Evolutionary conservation across 257 asterid species (phyloP), one percentile per base, ranked within the genome.

Genomic region (Ilex aquifolium): DNA sequence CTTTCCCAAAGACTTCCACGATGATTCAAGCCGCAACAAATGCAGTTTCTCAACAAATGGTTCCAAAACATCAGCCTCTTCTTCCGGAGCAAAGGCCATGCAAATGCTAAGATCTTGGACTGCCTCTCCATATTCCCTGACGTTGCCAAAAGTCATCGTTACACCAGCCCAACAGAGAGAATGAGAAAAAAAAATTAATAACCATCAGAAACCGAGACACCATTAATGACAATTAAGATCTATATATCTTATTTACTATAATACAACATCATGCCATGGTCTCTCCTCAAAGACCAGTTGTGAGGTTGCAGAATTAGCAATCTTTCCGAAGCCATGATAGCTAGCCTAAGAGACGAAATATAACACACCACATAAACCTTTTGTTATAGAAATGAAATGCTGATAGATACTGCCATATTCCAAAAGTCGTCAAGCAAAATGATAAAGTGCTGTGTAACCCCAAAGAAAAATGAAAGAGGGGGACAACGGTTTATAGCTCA

Each of bases 21-120:
- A 83, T 0, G 77, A 64, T 64, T 84, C 95, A 6, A 84, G 83
- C 60, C 79, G 80, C 80, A 91, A 65, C 57, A 91, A 73, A 60
- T 91, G 96, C 69, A 91, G 30, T 62, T 86, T 91, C 78, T 91
- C 96, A 44, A 88, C 87, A 58, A 91, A 91, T 21, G 90, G 87
- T 64, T 86, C 96, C 15, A 91, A 72, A 46, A 85, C 80, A 62
- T 81, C 72, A 0, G 86, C 84, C 68, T 91, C 95, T 70, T 88
- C 96, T 72, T 91, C 98, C 2, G 98, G 98, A 29, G 96, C 96
- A 66, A 91, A 88, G 30, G 88, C 96, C 98, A 91, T 84, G 76
- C 95, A 91, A 68, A 91, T 88, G 86, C 98, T 91, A 12, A 91
- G 96, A 78, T 91, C 98, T 81, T 83, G 95, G 42, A 91, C 90